Percentiles rank a stretch among this genome's conserved stretches.
Evolutionary conservation across 163 green algal species (phyloP).

Genomic region (Chlorella variabilis): DNA sequence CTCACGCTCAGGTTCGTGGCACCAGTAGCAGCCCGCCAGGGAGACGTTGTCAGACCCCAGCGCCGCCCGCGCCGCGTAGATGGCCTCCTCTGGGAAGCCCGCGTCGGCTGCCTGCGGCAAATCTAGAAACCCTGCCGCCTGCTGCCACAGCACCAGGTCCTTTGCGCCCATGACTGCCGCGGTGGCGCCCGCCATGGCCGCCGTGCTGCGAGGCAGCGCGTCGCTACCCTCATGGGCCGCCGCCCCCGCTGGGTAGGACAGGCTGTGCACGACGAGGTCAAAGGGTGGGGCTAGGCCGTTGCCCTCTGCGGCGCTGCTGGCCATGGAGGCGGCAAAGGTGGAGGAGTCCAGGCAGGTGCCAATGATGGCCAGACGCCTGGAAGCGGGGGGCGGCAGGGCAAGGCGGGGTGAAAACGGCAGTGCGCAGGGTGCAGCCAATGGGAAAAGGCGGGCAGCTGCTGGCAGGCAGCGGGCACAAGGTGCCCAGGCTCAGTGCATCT

Average conservation of each 20-base stretch:
- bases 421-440: no score
- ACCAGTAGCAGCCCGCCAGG: constrained; percentile 16
- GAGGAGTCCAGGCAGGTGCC: constrained; percentile 21
- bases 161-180: background rate
- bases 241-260: background rate
- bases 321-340: background rate
- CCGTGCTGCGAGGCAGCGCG: background rate
- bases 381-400: background rate
- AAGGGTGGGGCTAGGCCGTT: background rate
- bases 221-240: background rate
- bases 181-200: constrained; percentile 17
- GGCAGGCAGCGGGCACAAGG: no score
- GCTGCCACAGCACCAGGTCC: constrained; percentile 51
- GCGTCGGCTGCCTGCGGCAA: constrained; percentile 3
- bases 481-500: no score
- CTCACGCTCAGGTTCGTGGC: constrained; percentile 7
- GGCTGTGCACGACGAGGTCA: constrained; percentile 34
- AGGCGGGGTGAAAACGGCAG: background rate
- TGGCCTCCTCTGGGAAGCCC: background rate
- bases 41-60: background rate
- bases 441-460: no score
- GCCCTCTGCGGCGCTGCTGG: background rate
- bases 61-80: constrained; percentile 13
- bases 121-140: background rate
- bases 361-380: constrained; percentile 15